phyloP scores from a whole-genome alignment of 2,329 filamentous ascomycete species.

The Colletotrichum horii region DNA sequence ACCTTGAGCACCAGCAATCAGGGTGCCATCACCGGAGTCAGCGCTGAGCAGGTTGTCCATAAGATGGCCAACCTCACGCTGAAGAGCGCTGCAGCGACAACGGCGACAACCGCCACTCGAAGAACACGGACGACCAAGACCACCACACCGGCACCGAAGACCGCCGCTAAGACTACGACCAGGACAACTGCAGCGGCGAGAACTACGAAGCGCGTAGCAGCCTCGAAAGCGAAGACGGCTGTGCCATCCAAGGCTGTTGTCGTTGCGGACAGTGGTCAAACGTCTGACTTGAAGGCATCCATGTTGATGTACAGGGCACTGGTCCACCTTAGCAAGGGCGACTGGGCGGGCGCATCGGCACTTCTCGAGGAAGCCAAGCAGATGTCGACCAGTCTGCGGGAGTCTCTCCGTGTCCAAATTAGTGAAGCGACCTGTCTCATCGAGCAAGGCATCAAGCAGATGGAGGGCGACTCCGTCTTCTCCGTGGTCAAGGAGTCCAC shows the following conservation, averaged over 20 bases:
- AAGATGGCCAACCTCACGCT: slow-evolving; percentile 39
- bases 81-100: slow-evolving; percentile 26
- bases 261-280: not conserved
- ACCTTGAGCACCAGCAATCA: slow-evolving; percentile 6
- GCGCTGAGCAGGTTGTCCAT: slow-evolving; percentile 37
- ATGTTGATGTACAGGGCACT: slow-evolving; percentile 49
- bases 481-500: slow-evolving; percentile 93
- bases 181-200: slow-evolving; percentile 11
- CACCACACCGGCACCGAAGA: slow-evolving; percentile 20
- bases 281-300: slow-evolving; percentile 38
- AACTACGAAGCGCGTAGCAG: slow-evolving; percentile 16
- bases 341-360: slow-evolving; percentile 63
- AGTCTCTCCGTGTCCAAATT: slow-evolving; percentile 58
- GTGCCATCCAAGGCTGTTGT: slow-evolving; percentile 20
- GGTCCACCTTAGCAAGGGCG: slow-evolving; percentile 51
- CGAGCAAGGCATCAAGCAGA: slow-evolving; percentile 71
- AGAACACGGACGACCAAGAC: slow-evolving; percentile 24
- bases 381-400: slow-evolving; percentile 44
- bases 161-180: not conserved
- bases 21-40: not conserved
- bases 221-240: slow-evolving; percentile 28
- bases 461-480: slow-evolving; percentile 82
- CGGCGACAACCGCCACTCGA: slow-evolving; percentile 19
- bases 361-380: slow-evolving; percentile 57
- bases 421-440: slow-evolving; percentile 72